Conservation (phyloP, 768 basidiomycete species). For the Ramaria rubella region DNA sequence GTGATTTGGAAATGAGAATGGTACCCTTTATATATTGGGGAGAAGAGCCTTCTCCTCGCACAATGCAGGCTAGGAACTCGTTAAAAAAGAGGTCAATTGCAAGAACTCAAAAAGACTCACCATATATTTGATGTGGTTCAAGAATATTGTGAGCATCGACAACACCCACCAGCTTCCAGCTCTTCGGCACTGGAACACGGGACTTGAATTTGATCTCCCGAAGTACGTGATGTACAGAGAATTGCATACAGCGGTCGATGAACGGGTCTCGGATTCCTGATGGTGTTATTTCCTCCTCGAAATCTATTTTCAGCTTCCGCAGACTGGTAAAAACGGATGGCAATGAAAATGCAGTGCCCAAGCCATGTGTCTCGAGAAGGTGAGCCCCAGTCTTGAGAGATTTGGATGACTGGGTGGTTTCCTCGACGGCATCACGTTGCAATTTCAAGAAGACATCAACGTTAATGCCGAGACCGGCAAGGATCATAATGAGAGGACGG, state of each 20-base stretch:
- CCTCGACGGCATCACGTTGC: slow-evolving; percentile 45
- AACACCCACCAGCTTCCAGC: slow-evolving; percentile 65
- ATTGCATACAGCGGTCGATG: slow-evolving; percentile 46
- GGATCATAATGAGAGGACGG: slow-evolving; percentile 60
- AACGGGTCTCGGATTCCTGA: slow-evolving; percentile 37
- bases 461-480: slow-evolving; percentile 53
- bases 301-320: slow-evolving; percentile 39
- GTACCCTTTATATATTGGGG: slow-evolving; percentile 48
- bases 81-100: slow-evolving; percentile 11
- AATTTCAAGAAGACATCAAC: slow-evolving; percentile 46
- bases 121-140: slow-evolving; percentile 51
- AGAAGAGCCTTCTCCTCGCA: slow-evolving; percentile 23
- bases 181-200: slow-evolving; percentile 57
- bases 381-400: slow-evolving; percentile 40
- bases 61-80: slow-evolving; percentile 36
- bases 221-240: slow-evolving; percentile 55
- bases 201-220: slow-evolving; percentile 57
- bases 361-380: slow-evolving; percentile 49
- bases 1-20: slow-evolving; percentile 55
- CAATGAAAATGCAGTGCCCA: slow-evolving; percentile 51
- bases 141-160: slow-evolving; percentile 57
- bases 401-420: slow-evolving; percentile 37
- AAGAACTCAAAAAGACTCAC: slow-evolving; percentile 30
- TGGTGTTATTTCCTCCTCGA: slow-evolving; percentile 19
- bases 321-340: slow-evolving; percentile 46